These are phyloP conservation scores for Kickxella alabastrina DNA, from an alignment of 192 early-diverging fungal species.

Conservation along the genomic window DNA sequence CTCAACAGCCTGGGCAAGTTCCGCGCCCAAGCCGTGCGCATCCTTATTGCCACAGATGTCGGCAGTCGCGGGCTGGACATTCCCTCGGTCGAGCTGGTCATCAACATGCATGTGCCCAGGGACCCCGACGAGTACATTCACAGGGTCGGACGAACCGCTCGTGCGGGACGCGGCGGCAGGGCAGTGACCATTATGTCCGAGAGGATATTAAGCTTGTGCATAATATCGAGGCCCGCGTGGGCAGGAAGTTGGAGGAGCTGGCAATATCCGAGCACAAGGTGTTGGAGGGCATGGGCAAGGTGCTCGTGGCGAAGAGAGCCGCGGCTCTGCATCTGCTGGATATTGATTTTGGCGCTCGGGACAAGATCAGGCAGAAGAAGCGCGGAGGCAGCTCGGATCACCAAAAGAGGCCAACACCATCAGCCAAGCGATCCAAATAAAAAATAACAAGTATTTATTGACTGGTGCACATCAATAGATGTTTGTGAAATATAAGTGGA, in stretches of 20 bases:
- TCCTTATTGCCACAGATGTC: constrained; percentile 96
- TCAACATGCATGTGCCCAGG: constrained; percentile 94
- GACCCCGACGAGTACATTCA: constrained; percentile 98
- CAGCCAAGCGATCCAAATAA: constrained; percentile 2
- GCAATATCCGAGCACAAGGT: constrained; percentile 76
- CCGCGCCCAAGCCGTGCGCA: constrained; percentile 77
- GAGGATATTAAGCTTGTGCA: constrained; percentile 83
- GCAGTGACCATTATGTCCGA: constrained; percentile 85
- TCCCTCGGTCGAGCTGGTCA: constrained; percentile 83
- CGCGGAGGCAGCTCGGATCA: constrained; percentile 2
- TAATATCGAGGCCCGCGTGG: constrained; percentile 85
- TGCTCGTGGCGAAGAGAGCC: constrained; percentile 80
- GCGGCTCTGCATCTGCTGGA: constrained; percentile 56
- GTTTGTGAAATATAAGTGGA: no score
- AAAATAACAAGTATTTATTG: constrained; percentile 3
- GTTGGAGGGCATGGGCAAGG: constrained; percentile 78
- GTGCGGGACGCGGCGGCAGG: constrained; percentile 89
- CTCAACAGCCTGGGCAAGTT: constrained; percentile 90
- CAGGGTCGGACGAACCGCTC: constrained; percentile 95
- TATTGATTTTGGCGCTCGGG: constrained; percentile 47
- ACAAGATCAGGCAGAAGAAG: constrained; percentile 36
- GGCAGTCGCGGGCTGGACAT: constrained; percentile 98
- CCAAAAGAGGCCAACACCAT: neutral
- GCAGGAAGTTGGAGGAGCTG: constrained; percentile 77
- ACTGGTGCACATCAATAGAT: neutral